Conservation (phyloP, 2,329 filamentous ascomycete species). For the Xylogone sp. region DNA sequence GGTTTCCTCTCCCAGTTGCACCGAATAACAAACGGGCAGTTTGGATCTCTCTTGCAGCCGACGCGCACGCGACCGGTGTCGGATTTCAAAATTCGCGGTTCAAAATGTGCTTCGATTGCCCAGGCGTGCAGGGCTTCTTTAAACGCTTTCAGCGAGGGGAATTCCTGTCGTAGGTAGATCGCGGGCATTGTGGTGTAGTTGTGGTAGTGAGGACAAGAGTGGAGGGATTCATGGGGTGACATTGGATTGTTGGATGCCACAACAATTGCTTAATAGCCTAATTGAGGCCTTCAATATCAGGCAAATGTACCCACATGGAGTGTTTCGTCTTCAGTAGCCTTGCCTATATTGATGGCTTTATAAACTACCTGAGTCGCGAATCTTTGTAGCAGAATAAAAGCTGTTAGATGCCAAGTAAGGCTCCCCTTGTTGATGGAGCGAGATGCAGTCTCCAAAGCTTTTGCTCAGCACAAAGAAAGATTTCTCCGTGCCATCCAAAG, state of each 20-base stretch:
- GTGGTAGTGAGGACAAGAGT: neutral
- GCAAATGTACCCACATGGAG: neutral
- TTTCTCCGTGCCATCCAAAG: slow-evolving; percentile 38
- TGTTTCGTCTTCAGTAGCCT: too few relatives aligned
- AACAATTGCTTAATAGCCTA: neutral
- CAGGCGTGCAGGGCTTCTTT: slow-evolving; percentile 29
- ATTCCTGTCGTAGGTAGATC: slow-evolving; percentile 27
- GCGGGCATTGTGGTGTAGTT: slow-evolving; percentile 21
- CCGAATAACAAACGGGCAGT: slow-evolving; percentile 28
- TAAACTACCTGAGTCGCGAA: too few relatives aligned
- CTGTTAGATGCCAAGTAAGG: slow-evolving; percentile 33
- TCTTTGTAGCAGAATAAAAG: too few relatives aligned
- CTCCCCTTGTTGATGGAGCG: slow-evolving; percentile 20
- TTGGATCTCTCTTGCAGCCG: slow-evolving; percentile 27
- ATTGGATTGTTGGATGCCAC: neutral
- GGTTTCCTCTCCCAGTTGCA: slow-evolving; percentile 30
- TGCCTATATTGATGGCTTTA: too few relatives aligned
- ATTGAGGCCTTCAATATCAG: neutral
- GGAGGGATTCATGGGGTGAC: neutral
- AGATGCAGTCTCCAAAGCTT: slow-evolving; percentile 9
- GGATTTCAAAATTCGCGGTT: slow-evolving; percentile 28
- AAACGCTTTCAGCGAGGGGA: slow-evolving; percentile 28
- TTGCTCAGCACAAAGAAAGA: slow-evolving; percentile 30
- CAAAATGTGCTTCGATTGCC: slow-evolving; percentile 31
- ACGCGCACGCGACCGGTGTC: slow-evolving; percentile 29